Conservation (phyloP, 208 protist genomes). For the Trypanosoma vivax region DNA sequence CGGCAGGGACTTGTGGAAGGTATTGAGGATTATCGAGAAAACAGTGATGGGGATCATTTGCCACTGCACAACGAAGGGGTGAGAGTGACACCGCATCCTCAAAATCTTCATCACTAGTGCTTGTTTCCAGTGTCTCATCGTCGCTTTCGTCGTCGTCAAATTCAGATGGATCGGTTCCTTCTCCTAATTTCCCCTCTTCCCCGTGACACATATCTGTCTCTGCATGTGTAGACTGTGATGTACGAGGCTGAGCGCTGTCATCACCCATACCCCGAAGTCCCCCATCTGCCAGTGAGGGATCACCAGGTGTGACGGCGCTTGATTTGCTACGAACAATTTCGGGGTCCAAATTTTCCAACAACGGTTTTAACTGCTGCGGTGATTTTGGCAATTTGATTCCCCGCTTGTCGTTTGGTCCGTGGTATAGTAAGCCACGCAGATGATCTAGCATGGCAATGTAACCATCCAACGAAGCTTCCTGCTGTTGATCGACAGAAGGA, state of each 20-base stretch:
- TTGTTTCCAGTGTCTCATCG: conserved; percentile 11
- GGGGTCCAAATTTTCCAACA: too few relatives aligned
- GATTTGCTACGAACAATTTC: too few relatives aligned
- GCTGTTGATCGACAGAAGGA: background rate
- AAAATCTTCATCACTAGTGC: conserved; percentile 57
- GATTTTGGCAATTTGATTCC: too few relatives aligned
- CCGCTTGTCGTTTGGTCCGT: background rate
- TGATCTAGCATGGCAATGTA: conserved; percentile 83
- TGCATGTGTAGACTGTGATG: too few relatives aligned
- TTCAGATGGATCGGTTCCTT: background rate
- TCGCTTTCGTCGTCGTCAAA: background rate
- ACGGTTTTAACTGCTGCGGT: too few relatives aligned
- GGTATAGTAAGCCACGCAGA: conserved; percentile 63
- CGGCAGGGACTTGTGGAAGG: background rate
- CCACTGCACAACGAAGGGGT: conserved; percentile 42
- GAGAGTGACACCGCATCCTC: conserved; percentile 74
- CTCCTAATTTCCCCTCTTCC: too few relatives aligned
- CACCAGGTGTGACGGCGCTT: too few relatives aligned
- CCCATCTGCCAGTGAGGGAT: too few relatives aligned
- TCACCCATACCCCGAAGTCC: too few relatives aligned
- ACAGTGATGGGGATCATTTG: conserved; percentile 52
- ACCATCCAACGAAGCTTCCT: conserved; percentile 38
- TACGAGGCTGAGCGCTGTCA: too few relatives aligned
- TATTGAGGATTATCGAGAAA: background rate
- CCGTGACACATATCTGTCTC: too few relatives aligned